Conservation (phyloP, 2,329 filamentous ascomycete species). For the Alternaria metachromatica region DNA sequence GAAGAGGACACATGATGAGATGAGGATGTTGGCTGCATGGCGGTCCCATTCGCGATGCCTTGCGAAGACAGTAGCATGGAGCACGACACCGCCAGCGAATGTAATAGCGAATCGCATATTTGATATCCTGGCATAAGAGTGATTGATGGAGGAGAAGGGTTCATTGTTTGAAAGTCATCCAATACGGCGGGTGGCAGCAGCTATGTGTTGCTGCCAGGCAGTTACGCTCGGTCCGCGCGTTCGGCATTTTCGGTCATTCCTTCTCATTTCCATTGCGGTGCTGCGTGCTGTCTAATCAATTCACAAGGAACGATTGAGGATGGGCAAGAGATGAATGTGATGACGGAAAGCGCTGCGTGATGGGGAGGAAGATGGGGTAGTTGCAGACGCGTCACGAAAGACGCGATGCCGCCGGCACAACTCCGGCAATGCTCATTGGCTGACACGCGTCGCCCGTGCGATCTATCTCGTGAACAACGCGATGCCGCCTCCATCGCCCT, state of each 20-base stretch:
- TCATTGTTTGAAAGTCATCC: background rate
- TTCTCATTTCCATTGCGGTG: background rate
- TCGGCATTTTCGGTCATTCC: background rate
- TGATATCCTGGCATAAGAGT: background rate
- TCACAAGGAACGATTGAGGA: background rate
- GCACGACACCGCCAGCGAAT: constrained; percentile 4
- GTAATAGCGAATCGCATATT: background rate
- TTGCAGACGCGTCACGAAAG: background rate
- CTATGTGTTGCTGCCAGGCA: background rate
- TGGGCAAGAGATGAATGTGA: background rate
- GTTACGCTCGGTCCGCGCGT: background rate
- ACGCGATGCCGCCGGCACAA: background rate
- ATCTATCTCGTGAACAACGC: constrained; percentile 27
- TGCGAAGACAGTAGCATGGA: constrained; percentile 7
- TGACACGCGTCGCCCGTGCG: background rate
- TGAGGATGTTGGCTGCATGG: background rate
- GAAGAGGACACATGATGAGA: background rate
- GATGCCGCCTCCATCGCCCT: constrained; percentile 17
- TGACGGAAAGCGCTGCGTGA: background rate
- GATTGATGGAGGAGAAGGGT: background rate
- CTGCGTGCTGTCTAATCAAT: background rate
- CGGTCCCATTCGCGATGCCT: constrained; percentile 14
- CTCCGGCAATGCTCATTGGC: background rate
- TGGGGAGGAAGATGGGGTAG: background rate
- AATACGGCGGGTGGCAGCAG: background rate